Conservation (phyloP, 1,139 yeast genomes). For the Suhomyces atakaporum region DNA sequence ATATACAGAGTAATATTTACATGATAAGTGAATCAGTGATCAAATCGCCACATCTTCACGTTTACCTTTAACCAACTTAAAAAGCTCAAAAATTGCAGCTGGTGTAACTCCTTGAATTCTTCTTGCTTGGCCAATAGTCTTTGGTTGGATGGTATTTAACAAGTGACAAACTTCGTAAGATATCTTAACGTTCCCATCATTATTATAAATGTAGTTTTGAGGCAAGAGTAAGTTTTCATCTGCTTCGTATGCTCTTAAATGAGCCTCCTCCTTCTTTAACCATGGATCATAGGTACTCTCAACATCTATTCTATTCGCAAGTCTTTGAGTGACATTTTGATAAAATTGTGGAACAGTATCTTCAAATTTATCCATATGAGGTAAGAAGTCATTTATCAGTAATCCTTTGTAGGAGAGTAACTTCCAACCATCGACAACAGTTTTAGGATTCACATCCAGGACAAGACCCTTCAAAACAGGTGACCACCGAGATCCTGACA, state of each 20-base stretch:
- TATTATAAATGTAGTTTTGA: constrained; percentile 57
- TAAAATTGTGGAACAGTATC: constrained; percentile 20
- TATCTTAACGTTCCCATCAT: constrained; percentile 49
- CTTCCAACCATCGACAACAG: constrained; percentile 48
- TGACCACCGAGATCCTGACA: constrained; percentile 68
- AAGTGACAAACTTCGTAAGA: constrained; percentile 76
- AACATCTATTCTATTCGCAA: constrained; percentile 64
- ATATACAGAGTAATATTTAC: constrained; percentile 14
- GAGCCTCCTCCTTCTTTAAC: constrained; percentile 68
- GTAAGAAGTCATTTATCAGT: constrained; percentile 31
- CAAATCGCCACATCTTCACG: no score
- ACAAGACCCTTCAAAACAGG: constrained; percentile 52
- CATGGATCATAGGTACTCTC: constrained; percentile 86
- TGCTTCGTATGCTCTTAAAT: constrained; percentile 74
- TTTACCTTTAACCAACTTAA: constrained; percentile 41
- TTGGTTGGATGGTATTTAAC: constrained; percentile 76
- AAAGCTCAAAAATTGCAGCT: constrained; percentile 71
- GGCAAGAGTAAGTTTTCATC: constrained; percentile 81
- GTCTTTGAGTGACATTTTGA: constrained; percentile 48
- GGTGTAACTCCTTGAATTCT: constrained; percentile 95
- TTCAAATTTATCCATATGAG: constrained; percentile 30
- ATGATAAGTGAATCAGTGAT: no score
- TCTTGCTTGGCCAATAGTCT: constrained; percentile 91
- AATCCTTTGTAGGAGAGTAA: constrained; percentile 43
- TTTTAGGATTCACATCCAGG: constrained; percentile 32